Conservation (phyloP, 140 eudicot species). For the Ambrosia hybrid region DNA sequence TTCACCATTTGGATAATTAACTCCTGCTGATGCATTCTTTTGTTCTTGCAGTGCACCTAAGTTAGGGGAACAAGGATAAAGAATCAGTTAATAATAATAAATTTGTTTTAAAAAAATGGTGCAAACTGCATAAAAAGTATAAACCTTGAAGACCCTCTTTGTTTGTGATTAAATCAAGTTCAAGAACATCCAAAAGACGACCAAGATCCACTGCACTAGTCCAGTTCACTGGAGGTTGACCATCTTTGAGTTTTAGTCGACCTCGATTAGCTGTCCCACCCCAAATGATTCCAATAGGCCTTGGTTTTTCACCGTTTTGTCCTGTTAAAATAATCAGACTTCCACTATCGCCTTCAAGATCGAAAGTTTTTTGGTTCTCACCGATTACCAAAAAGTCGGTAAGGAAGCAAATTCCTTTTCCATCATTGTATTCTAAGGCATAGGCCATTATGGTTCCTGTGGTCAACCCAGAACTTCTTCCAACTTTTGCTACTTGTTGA, state of each 20-base stretch:
- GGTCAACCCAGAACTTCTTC: conserved; percentile 93
- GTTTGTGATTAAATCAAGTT: conserved; percentile 79
- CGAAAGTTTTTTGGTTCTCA: conserved; percentile 84
- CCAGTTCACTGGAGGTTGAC: conserved; percentile 86
- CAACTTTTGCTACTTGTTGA: conserved; percentile 79
- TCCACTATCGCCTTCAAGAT: conserved; percentile 97
- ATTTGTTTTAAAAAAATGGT: too few species aligned
- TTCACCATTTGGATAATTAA: conserved; percentile 39
- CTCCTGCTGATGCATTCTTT: conserved; percentile 50
- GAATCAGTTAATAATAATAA: background rate
- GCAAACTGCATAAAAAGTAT: conserved; percentile 12
- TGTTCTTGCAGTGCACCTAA: conserved; percentile 68
- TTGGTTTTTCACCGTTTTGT: conserved; percentile 67
- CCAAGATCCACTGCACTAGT: conserved; percentile 93
- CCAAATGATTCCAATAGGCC: conserved; percentile 90
- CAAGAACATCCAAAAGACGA: conserved; percentile 91
- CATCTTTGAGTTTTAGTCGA: conserved; percentile 69
- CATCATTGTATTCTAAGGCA: conserved; percentile 88
- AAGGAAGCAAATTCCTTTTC: conserved; percentile 80
- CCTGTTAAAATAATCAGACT: conserved; percentile 72
- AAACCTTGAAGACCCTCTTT: conserved; percentile 67
- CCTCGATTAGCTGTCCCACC: conserved; percentile 98
- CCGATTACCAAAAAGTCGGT: conserved; percentile 91
- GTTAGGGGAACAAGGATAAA: conserved; percentile 17
- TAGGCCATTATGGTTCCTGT: conserved; percentile 89